A percentile compares a stretch with the other conserved stretches of the same genome.
Conservation (phyloP, 768 basidiomycete species). For the Pleurotus cornucopiae region DNA sequence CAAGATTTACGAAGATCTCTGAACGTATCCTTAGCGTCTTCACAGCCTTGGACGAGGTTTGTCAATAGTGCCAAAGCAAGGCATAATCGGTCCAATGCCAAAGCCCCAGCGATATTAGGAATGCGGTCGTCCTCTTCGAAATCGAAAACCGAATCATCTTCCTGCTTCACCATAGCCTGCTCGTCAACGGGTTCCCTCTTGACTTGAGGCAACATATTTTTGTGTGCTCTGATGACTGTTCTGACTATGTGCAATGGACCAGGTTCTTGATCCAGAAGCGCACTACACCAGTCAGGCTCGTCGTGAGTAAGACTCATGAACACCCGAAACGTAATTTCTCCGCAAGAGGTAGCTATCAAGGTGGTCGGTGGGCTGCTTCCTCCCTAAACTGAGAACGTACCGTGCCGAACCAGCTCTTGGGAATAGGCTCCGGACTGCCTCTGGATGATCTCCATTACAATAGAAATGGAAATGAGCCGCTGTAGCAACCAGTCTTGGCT, state of each 20-base stretch:
- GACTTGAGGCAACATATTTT: not conserved
- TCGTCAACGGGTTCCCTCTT: not conserved
- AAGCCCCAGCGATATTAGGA: slow-evolving; percentile 23
- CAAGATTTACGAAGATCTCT: slow-evolving; percentile 44
- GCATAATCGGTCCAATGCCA: slow-evolving; percentile 66
- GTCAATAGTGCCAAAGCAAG: slow-evolving; percentile 73
- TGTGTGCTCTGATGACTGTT: slow-evolving; percentile 38
- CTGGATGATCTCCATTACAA: slow-evolving; percentile 37
- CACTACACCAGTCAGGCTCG: slow-evolving; percentile 50
- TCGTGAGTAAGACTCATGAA: slow-evolving; percentile 71
- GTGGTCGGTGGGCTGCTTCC: slow-evolving; percentile 8
- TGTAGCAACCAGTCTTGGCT: slow-evolving; percentile 38
- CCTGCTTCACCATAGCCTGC: not conserved
- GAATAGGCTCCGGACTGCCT: not conserved
- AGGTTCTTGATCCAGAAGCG: slow-evolving; percentile 41
- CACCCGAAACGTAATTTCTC: slow-evolving; percentile 58
- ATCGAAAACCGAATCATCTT: slow-evolving; percentile 11
- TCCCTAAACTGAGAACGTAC: slow-evolving; percentile 9
- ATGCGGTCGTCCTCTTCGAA: slow-evolving; percentile 10
- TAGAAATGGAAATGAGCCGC: slow-evolving; percentile 46
- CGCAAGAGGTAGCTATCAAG: slow-evolving; percentile 37
- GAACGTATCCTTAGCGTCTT: slow-evolving; percentile 40
- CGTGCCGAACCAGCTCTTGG: slow-evolving; percentile 14
- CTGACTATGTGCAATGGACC: slow-evolving; percentile 46
- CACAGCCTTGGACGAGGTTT: slow-evolving; percentile 65